Evolutionary conservation across 2,329 filamentous ascomycete genomes (phyloP), one percentile per base, ranked within the genome.

Genomic region (Colletotrichum cordylinicola): DNA sequence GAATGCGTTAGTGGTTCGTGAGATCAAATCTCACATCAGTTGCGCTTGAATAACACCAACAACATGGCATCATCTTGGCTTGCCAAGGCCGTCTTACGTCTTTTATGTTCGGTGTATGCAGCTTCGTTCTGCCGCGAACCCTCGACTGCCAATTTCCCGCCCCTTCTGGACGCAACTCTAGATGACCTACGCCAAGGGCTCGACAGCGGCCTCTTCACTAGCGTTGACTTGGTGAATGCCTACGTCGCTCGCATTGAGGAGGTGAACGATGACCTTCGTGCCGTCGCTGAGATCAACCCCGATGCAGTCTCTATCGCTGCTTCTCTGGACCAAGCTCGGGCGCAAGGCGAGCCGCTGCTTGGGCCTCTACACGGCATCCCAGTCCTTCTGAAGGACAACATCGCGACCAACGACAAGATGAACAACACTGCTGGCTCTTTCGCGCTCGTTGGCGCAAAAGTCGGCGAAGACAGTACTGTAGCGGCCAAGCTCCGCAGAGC

Each of bases 321-420:
- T 3, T 73, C 79, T 2, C 77, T 86, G 6, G 87, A 88, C 67
- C 70, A 75, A 9, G 78, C 82, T 67, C 79, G 37, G 52, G 6
- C 79, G 80, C 29, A 76, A 77, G 7, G 60, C 31, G 18, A 60
- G 33, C 39, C 24, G 33, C 69, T 61, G 31, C 56, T 73, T n/a
- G 71, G 71, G 1, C 71, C 56, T 3, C 85, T 93, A 0, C 91
- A 94, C 80, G 92, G 93, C 8, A 87, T 94, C 6, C 93, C 92
- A 0, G 89, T 94, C 29, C 83, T 94, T 7, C 86, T 94, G 83
- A 94, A 94, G 82, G 90, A 93, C 83, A 93, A 92, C 80, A 93
- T 94, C 65, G 92, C 89, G 16, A 94, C 92, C 0, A 81, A 83
- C 3, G 92, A 94, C 80, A 81, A 86, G 74, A 92, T 93, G 91